Percentiles rank a stretch among this genome's conserved stretches.
phyloP scores from a whole-genome alignment of 2,329 filamentous ascomycete genomes.

The Paecilomyces sp. region DNA sequence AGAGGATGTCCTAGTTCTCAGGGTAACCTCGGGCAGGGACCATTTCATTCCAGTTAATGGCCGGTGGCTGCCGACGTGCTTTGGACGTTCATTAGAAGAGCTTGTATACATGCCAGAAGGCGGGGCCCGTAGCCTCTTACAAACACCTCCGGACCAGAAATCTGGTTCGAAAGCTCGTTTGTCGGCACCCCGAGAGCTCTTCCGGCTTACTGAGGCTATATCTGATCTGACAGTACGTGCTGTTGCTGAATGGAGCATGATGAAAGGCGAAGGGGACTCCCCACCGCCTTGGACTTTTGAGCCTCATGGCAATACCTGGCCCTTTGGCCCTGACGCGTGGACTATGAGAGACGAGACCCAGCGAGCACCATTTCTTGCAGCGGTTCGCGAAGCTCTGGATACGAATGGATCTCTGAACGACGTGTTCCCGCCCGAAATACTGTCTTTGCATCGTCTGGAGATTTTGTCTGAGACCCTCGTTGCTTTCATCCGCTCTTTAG shows the following conservation, averaged over 20 bases:
- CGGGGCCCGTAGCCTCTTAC: conserved; percentile 61
- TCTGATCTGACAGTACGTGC: conserved; percentile 53
- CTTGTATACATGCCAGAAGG: conserved; percentile 76
- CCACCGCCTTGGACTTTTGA: conserved; percentile 48
- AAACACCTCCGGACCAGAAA: conserved; percentile 12
- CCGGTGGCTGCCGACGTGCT: conserved; percentile 71
- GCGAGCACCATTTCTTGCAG: conserved; percentile 37
- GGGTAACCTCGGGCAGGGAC: conserved; percentile 76
- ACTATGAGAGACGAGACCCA: conserved; percentile 31
- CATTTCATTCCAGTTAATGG: conserved; percentile 82
- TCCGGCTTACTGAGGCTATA: conserved; percentile 78
- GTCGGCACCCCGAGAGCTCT: conserved; percentile 82
- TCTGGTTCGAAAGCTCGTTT: conserved; percentile 43
- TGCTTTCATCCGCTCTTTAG: conserved; percentile 65
- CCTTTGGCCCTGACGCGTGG: conserved; percentile 50
- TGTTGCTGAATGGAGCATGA: conserved; percentile 58
- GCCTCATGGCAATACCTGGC: conserved; percentile 46
- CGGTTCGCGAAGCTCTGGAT: conserved; percentile 62
- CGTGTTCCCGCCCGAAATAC: conserved; percentile 55
- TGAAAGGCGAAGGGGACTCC: conserved; percentile 26
- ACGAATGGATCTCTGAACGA: conserved; percentile 56
- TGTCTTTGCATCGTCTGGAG: conserved; percentile 65
- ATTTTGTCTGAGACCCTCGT: conserved; percentile 64
- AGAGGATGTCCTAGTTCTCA: conserved; percentile 82
- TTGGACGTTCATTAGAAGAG: conserved; percentile 81